These are phyloP conservation scores for Rhizophora mangle DNA, from an alignment of 345 rosid genomes.

Conservation along the genomic window DNA sequence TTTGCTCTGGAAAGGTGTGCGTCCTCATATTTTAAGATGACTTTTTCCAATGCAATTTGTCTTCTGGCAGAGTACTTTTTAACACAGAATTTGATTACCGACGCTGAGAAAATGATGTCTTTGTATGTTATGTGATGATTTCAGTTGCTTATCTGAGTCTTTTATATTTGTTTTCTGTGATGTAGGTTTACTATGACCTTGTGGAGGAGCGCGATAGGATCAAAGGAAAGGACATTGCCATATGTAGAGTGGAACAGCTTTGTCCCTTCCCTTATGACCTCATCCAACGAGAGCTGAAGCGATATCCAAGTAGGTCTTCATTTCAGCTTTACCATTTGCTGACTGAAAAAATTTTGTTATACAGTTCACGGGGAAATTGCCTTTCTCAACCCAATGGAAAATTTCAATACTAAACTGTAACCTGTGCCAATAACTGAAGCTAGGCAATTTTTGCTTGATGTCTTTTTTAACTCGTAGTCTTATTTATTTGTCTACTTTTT, in stretches of 20 bases:
- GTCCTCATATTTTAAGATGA: too few species aligned
- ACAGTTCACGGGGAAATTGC: too few species aligned
- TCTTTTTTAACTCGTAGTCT: not conserved
- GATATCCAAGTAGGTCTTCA: conserved; percentile 61
- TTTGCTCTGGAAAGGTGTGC: conserved; percentile 89
- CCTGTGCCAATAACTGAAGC: too few species aligned
- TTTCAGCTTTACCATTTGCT: not conserved
- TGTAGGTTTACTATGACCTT: conserved; percentile 50
- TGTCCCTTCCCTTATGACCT: conserved; percentile 84
- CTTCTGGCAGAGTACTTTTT: not conserved
- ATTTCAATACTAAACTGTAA: too few species aligned
- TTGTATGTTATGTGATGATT: too few species aligned
- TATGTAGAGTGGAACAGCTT: conserved; percentile 78
- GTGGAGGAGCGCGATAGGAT: conserved; percentile 56
- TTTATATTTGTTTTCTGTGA: not conserved
- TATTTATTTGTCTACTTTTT: not conserved
- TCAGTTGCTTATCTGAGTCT: too few species aligned
- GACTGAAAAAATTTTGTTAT: not conserved
- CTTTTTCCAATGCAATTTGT: not conserved
- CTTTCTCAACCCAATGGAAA: too few species aligned
- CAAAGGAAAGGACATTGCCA: conserved; percentile 58
- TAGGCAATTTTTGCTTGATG: not conserved
- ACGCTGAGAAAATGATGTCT: too few species aligned
- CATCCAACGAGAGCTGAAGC: conserved; percentile 67
- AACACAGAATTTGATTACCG: not conserved